A percentile compares a stretch with the other conserved stretches of the same genome.
phyloP scores from a whole-genome alignment of 1,284 basidiomycete species.

The Polyporus tsugae region DNA sequence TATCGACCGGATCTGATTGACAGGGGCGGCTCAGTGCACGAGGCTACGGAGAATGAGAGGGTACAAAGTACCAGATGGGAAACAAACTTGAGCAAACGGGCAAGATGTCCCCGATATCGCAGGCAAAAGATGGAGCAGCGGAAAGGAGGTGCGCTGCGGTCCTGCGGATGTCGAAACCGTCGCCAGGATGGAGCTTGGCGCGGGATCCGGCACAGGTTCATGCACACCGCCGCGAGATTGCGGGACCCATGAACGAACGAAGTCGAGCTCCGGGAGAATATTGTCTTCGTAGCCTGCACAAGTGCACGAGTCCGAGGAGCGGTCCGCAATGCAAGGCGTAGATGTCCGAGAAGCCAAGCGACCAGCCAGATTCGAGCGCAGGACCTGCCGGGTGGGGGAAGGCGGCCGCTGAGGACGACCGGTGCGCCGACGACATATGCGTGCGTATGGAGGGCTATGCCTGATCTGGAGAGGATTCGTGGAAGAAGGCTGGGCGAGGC shows the following conservation, averaged over 20 bases:
- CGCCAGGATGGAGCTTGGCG: background rate
- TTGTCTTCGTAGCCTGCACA: constrained; percentile 3
- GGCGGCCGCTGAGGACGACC: background rate
- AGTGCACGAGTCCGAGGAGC: background rate
- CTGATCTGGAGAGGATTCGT: constrained; percentile 12
- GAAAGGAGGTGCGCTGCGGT: background rate
- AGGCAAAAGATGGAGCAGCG: background rate
- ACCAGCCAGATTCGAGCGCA: background rate
- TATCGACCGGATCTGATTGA: constrained; percentile 3
- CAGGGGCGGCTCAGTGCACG: background rate
- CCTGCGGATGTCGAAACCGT: background rate
- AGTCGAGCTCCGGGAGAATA: constrained; percentile 2
- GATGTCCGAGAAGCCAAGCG: background rate
- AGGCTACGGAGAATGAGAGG: background rate
- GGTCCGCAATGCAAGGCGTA: background rate
- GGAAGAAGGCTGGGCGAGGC: constrained; percentile 11
- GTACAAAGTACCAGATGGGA: background rate
- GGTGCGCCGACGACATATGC: constrained; percentile 8
- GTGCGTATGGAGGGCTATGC: constrained; percentile 12
- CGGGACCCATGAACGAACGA: constrained; percentile 2
- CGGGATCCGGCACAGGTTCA: constrained; percentile 15
- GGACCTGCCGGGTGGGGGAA: background rate
- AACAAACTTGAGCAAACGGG: background rate
- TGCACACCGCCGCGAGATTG: background rate
- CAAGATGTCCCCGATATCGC: constrained; percentile 8